phyloP scores from a whole-genome alignment of 2,329 filamentous ascomycete genomes.

The Shiraia bambusicola region DNA sequence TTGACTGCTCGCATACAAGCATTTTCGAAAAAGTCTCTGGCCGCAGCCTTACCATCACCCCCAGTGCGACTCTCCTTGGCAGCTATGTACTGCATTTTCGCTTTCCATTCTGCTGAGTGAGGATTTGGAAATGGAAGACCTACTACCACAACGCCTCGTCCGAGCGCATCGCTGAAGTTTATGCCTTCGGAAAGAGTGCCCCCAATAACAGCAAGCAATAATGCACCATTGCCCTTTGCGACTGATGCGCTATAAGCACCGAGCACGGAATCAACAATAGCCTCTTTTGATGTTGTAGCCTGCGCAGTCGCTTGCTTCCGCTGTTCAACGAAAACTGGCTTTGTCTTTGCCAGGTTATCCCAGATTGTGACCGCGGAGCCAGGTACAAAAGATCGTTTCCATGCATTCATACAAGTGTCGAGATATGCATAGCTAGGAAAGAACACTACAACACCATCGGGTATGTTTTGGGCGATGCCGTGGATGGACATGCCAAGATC shows the following conservation, averaged over 20 bases:
- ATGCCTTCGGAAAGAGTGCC: constrained; percentile 97
- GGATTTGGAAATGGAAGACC: constrained; percentile 92
- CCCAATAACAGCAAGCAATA: constrained; percentile 87
- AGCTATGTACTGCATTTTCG: constrained; percentile 85
- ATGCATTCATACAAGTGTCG: constrained; percentile 61
- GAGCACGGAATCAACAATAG: constrained; percentile 67
- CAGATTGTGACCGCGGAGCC: constrained; percentile 44
- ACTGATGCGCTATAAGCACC: constrained; percentile 72
- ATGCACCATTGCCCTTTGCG: constrained; percentile 61
- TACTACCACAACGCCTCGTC: constrained; percentile 86
- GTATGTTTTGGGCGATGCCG: constrained; percentile 70
- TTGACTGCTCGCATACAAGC: constrained; percentile 96
- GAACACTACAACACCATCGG: constrained; percentile 90
- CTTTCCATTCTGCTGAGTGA: constrained; percentile 86
- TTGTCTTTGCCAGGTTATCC: constrained; percentile 60
- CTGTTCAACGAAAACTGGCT: constrained; percentile 51
- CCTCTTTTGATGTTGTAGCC: constrained; percentile 54
- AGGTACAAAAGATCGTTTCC: constrained; percentile 38
- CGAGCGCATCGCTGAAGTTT: constrained; percentile 91
- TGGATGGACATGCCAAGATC: constrained; percentile 75
- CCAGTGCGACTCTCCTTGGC: constrained; percentile 50
- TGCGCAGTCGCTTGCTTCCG: constrained; percentile 54
- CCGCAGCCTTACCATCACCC: constrained; percentile 50
- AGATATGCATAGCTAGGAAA: constrained; percentile 95
- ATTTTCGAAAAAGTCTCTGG: constrained; percentile 87